These are phyloP conservation scores for Fusarium longipes DNA, from an alignment of 2,329 filamentous ascomycete species.

Conservation along the genomic window DNA sequence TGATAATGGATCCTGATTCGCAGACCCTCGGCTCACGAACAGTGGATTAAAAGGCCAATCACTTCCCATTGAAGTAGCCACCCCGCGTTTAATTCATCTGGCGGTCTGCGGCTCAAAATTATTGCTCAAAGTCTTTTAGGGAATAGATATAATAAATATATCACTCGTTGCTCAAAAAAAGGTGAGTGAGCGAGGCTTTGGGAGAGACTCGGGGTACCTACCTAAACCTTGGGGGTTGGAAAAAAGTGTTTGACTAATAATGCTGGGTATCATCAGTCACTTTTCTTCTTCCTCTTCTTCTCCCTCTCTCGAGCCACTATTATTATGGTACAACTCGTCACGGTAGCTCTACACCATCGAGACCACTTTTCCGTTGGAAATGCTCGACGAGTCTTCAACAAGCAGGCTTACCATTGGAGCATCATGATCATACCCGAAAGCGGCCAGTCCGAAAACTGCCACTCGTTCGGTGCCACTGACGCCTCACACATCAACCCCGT, in stretches of 20 bases:
- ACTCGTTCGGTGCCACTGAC: conserved; percentile 49
- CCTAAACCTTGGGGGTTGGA: too few relatives aligned
- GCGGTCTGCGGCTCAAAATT: conserved; percentile 2
- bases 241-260: too few relatives aligned
- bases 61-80: conserved; percentile 9
- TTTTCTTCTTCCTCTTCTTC: too few relatives aligned
- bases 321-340: conserved; percentile 31
- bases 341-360: conserved; percentile 47
- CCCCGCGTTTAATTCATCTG: conserved; percentile 2
- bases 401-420: conserved; percentile 50
- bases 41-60: conserved; percentile 8
- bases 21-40: conserved; percentile 1
- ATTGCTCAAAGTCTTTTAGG: background rate
- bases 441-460: conserved; percentile 24
- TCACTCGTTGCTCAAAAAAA: background rate
- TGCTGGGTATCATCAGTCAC: too few relatives aligned
- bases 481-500: conserved; percentile 45
- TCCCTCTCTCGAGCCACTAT: background rate
- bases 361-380: conserved; percentile 45
- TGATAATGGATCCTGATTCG: background rate
- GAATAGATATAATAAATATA: background rate
- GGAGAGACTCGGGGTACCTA: too few relatives aligned
- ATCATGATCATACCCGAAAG: conserved; percentile 44
- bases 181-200: too few relatives aligned
- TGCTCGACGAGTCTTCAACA: conserved; percentile 39